Evolutionary conservation across 805 yeast genomes (phyloP).

Genomic region (Grigorovia jiainica): DNA sequence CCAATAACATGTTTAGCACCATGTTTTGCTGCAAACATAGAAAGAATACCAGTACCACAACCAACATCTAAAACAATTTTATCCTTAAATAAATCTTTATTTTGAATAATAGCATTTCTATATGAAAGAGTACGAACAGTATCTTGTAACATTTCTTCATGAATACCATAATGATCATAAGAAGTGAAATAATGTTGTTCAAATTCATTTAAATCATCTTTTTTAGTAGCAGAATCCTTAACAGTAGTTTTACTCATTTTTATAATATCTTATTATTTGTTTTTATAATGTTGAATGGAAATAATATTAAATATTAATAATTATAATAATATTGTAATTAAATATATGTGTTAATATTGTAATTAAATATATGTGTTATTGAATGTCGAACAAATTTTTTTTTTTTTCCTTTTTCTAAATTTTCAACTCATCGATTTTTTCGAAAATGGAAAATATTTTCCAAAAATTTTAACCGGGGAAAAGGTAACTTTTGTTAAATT

Average conservation of each 20-base stretch:
- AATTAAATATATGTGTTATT: neutral
- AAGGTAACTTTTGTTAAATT: too few species aligned
- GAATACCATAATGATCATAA: constrained; percentile 95
- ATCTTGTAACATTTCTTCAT: constrained; percentile 98
- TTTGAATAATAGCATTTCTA: constrained; percentile 85
- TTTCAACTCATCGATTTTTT: neutral
- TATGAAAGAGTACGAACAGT: constrained; percentile 85
- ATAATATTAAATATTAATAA: too few species aligned
- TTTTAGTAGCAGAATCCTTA: constrained; percentile 54
- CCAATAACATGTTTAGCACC: constrained; percentile 98
- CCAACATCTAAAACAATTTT: constrained; percentile 96
- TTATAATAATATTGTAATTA: too few species aligned
- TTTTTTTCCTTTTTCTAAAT: neutral
- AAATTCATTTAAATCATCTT: constrained; percentile 48
- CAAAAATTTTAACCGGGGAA: constrained; percentile 1
- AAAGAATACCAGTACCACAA: constrained; percentile 95
- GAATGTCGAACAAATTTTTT: too few species aligned
- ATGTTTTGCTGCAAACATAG: constrained; percentile 97
- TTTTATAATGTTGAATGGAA: too few species aligned
- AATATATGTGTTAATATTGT: neutral
- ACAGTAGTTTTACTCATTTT: constrained; percentile 20
- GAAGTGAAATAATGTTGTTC: constrained; percentile 95
- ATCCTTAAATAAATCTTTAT: constrained; percentile 80
- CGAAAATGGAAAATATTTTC: neutral
- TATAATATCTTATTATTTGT: neutral